A percentile compares a stretch with the other conserved stretches of the same genome.
These are phyloP conservation scores for Boletales sp. DNA, from an alignment of 768 basidiomycete species.

Conservation along the genomic window DNA sequence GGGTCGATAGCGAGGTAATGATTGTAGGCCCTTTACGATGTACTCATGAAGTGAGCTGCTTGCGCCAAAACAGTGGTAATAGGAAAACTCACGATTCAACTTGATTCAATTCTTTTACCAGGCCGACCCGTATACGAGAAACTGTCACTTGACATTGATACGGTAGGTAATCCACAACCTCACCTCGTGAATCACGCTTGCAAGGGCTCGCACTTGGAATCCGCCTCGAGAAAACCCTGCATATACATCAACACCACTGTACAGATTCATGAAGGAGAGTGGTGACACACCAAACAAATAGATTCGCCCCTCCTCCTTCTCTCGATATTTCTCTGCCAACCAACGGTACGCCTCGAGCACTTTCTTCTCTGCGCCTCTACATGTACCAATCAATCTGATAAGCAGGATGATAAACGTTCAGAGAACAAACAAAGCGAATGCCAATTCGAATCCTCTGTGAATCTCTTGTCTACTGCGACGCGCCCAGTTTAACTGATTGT, in stretches of 20 bases:
- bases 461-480: neutral
- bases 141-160: neutral
- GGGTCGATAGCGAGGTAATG: constrained; percentile 22
- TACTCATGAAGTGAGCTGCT: neutral
- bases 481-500: neutral
- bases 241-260: neutral
- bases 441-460: neutral
- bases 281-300: constrained; percentile 33
- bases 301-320: constrained; percentile 20
- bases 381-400: neutral
- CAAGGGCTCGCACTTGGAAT: constrained; percentile 34
- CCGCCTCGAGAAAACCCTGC: constrained; percentile 39
- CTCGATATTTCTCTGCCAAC: neutral
- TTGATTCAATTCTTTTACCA: no score
- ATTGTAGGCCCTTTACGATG: neutral
- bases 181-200: constrained; percentile 34
- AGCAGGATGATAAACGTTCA: no score
- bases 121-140: neutral
- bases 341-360: constrained; percentile 4
- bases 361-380: neutral
- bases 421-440: neutral
- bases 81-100: constrained; percentile 1
- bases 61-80: neutral
- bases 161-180: no score
- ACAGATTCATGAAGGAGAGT: no score